Evolutionary conservation across 306 rosid genomes (phyloP), one percentile per base, ranked within the genome.

Genomic region (Lotus japonicus): DNA sequence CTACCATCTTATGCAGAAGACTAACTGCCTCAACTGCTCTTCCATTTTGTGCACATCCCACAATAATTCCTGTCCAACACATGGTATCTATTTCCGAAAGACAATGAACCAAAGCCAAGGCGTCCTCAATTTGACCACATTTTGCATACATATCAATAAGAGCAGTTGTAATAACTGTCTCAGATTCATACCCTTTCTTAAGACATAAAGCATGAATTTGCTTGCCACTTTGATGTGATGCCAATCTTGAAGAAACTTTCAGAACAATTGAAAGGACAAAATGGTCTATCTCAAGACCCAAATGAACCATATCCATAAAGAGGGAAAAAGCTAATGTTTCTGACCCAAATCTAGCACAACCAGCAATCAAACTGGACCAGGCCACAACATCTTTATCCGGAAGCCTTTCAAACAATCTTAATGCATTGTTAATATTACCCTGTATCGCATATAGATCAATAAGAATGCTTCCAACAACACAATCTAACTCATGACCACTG

Each of bases 11-110:
- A 54, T 70, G 73, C 63, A 87, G 77, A 66, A 84, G 71, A 14
- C 19, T 71, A 48, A 86, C 79, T 57, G 95, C 98, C 73, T 84
- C 87, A 3, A 56, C 68, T 3, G 92, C 84, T 77, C 82, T 86
- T 80, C 98, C 96, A 73, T 92, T 92, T 79, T 89, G 89, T 54
- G 89, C 98, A 67, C 96, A 87, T 51, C 98, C 98, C 54, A 89
- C 91, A 73, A 92, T 89, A 64, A 89, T 86, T 77, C 92, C 92
- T 0, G 96, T 92, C 96, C 98, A 92, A 84, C 91, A 83, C 58
- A 86, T 71, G 3, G 76, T 76, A 76, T 92, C 98, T 4, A 72
- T 72, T 75, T 89, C 83, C 16, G 72, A 80, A 38, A 66, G 64
- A 59, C 74, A 64, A 31, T n/a, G 35, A 79, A 92, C 87, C 81